Base-by-base conservation (phyloP, 2,329 filamentous ascomycete species). In the Apiospora aurea region DNA sequence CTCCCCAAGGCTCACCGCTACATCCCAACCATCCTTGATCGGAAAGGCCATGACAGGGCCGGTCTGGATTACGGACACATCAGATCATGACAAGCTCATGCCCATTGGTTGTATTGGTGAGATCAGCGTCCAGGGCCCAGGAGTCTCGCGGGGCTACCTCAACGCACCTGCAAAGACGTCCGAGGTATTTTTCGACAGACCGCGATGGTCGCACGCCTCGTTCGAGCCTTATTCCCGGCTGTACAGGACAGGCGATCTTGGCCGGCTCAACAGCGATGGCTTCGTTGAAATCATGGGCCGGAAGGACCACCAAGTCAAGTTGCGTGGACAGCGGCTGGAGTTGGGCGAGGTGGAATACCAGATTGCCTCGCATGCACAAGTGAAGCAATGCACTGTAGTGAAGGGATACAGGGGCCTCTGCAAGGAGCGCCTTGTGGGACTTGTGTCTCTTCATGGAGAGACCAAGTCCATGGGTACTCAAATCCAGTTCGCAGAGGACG, bases 111-210 rank as follows among this genome's bases (percentile, higher is more conserved):
- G 64, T 14, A 70, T 71, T 2, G 76, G 76, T 0, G 74, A 77
- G 44, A 53, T 77, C 4, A 67, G 53, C 11, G 71, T 77, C n/a
- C 51, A 69, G 0, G 76, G 76, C 1, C 64, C 51, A 1, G 72
- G 73, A 11, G 61, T 77, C 2, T 70, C 71, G 8, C 46, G 64
- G 26, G 79, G 81, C 1, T 85, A 85, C 69, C 68, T 83, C 0
- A 75, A 78, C 69, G 70, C 75, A 0, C 67, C 73, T 0, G 76
- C 78, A 6, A 69, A 75, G 8, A 77, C 76, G 3, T 57, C 41
- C 1, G 21, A 57, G 8, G 57, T 64, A 13, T 72, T 72, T 24
- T 70, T 72, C 47, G 68, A 70, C 47, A 51, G 16, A 7, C 71
- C 71, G 0, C 16, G 8, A 16, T 72, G 71, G 68, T 38, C 67